Evolutionary conservation across 345 rosid genomes (phyloP).

Genomic region (Citrus unshiu): DNA sequence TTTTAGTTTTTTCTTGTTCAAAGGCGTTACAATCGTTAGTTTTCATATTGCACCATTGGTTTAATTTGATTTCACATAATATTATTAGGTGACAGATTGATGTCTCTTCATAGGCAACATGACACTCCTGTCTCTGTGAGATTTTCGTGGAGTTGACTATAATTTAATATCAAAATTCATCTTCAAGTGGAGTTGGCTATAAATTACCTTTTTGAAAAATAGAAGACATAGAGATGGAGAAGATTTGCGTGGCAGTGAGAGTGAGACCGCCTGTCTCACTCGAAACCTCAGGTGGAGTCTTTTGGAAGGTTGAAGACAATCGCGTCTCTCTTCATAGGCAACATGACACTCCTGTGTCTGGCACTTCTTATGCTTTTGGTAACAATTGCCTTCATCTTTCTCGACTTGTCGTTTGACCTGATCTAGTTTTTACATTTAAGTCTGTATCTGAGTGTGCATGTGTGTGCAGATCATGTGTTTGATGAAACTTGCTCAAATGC

Average conservation of each 20-base stretch:
- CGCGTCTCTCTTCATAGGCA: conserved; percentile 73
- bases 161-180: too few species aligned
- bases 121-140: too few species aligned
- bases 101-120: background rate
- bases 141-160: too few species aligned
- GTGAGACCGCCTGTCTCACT: conserved; percentile 56
- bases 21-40: background rate
- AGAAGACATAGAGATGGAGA: conserved; percentile 48
- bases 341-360: conserved; percentile 65
- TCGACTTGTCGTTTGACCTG: background rate
- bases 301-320: conserved; percentile 66
- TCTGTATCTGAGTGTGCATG: background rate
- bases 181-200: background rate
- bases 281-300: conserved; percentile 28
- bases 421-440: background rate
- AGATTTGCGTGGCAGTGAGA: conserved; percentile 90
- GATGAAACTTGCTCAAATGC: conserved; percentile 67
- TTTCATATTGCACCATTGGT: background rate
- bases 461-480: conserved; percentile 66
- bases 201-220: background rate
- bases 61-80: too few species aligned
- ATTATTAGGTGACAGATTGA: background rate
- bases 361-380: conserved; percentile 77
- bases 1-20: background rate
- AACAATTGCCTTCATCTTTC: background rate